Conservation (phyloP, 2,329 filamentous ascomycete genomes). For the Colletotrichum liaoningense region DNA sequence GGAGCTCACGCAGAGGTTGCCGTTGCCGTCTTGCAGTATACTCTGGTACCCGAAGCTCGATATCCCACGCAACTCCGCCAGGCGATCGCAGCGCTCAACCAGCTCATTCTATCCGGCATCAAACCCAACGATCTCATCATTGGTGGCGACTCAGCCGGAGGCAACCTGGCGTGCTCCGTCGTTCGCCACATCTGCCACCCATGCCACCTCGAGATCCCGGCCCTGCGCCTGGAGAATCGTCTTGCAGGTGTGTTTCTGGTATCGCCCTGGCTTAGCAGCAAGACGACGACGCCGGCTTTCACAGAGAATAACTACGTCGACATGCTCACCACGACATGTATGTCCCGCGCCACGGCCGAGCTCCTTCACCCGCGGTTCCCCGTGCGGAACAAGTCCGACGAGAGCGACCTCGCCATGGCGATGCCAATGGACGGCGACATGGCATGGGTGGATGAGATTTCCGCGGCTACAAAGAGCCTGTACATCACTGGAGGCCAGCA, state of each 20-base stretch:
- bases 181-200: slow-evolving; percentile 48
- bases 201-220: slow-evolving; percentile 37
- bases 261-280: slow-evolving; percentile 46
- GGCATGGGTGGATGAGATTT: slow-evolving; percentile 44
- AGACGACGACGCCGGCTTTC: slow-evolving; percentile 39
- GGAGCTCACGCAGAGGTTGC: slow-evolving; percentile 29
- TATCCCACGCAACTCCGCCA: slow-evolving; percentile 33
- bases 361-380: slow-evolving; percentile 26
- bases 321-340: slow-evolving; percentile 43
- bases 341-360: slow-evolving; percentile 7
- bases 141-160: slow-evolving; percentile 51
- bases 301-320: slow-evolving; percentile 44
- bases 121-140: slow-evolving; percentile 45
- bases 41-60: slow-evolving; percentile 28
- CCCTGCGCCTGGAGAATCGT: slow-evolving; percentile 40
- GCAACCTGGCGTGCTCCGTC: slow-evolving; percentile 47
- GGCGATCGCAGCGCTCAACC: slow-evolving; percentile 42
- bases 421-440: slow-evolving; percentile 43
- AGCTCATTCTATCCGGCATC: slow-evolving; percentile 45
- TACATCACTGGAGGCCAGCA: slow-evolving; percentile 48
- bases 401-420: slow-evolving; percentile 40
- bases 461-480: slow-evolving; percentile 37
- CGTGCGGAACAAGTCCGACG: slow-evolving; percentile 26
- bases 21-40: slow-evolving; percentile 34
- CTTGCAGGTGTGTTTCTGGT: slow-evolving; percentile 47